Base-by-base conservation (phyloP, 768 basidiomycete genomes). In the Steccherinum ochraceum region DNA sequence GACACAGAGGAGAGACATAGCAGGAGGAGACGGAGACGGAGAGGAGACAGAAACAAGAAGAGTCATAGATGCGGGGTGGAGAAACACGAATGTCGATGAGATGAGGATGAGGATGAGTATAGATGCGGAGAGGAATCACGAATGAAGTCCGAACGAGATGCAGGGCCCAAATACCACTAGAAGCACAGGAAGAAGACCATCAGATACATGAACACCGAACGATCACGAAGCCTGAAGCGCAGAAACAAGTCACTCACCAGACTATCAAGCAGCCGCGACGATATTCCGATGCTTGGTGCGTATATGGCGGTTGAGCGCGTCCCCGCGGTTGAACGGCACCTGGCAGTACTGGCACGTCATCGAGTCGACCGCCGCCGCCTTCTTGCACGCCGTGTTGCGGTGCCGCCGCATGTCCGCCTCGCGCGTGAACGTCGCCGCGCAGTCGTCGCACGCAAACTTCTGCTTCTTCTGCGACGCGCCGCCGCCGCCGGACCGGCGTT, bases 111-210 rank as follows among this genome's bases (percentile, higher is more conserved):
- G n/a, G n/a, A n/a, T 69, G 11, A 83, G 76, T 0, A 94, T 96
- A 0, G 86, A 73, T 69, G 95, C 97, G 75, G 98, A 93, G 63
- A 97, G n/a, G n/a, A n/a, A n/a, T n/a, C n/a, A n/a, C n/a, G n/a
- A n/a, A n/a, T n/a, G n/a, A n/a, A n/a, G n/a, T n/a, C n/a, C n/a
- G n/a, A n/a, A 97, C 55, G 97, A 76, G 66, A 84, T 97, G 67
- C 98, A 95, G 48, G 96, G 79, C 58, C 92, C n/a, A 16, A 35
- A 35, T 21, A 40, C 18, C 23, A 21, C 48, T 7, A 40, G 4
- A 5, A 40, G 12, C 12, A 40, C 21, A 49, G 39, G n/a, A 49
- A 12, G 26, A 27, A 30, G 26, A 27, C 19, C 30, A 26, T 16
- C 24, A 27, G 24, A 46, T 27, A 42, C 12, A 41, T 3, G 20